Base-by-base conservation (phyloP, 2,329 filamentous ascomycete genomes). In the Myriangium duriaei region DNA sequence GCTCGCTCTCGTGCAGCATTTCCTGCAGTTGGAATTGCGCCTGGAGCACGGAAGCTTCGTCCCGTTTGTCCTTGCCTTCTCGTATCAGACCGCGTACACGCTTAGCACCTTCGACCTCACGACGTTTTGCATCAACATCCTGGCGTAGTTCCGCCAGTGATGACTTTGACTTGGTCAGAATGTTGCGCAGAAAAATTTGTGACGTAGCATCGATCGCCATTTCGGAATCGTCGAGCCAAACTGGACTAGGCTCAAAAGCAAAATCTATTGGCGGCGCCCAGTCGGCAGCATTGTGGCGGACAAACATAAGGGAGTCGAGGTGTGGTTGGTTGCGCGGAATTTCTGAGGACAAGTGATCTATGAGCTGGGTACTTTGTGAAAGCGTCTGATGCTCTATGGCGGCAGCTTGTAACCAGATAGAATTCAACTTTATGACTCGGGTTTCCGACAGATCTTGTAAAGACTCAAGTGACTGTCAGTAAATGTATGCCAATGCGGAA, bases 231-330 rank as follows among this genome's bases (percentile, higher is more conserved):
- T 98, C 92, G 51, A 95, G 81, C 91, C 92, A 98, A 17, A 98
- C 81, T 1, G 91, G 88, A 55, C 87, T 94, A 1, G 91, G 81
- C 58, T 98, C 91, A 50, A 98, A 98, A 9, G 65, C 67, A 59
- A 91, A 82, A 60, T 95, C 81, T 1, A 72, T 52, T 1, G 91
- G 91, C 53, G 96, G 88, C 52, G 85, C 77, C 70, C 83, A 93
- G 36, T 72, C 64, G 15, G 74, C 73, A 28, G 30, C 19, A 53
- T 98, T 98, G 64, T 98, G 91, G 44, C 81, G 79, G 41, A 93
- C 78, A 59, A 95, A 98, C 91, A 98, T 98, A 71, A 94, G 84
- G 13, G 86, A 93, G 60, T 98, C 92, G 29, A 98, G 71, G 32
- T 81, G 72, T 7, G 91, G 91, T 44, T 81, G 72, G 55, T 98